phyloP scores from a whole-genome alignment of 2,329 filamentous ascomycete genomes.

The Ascochyta fabae region DNA sequence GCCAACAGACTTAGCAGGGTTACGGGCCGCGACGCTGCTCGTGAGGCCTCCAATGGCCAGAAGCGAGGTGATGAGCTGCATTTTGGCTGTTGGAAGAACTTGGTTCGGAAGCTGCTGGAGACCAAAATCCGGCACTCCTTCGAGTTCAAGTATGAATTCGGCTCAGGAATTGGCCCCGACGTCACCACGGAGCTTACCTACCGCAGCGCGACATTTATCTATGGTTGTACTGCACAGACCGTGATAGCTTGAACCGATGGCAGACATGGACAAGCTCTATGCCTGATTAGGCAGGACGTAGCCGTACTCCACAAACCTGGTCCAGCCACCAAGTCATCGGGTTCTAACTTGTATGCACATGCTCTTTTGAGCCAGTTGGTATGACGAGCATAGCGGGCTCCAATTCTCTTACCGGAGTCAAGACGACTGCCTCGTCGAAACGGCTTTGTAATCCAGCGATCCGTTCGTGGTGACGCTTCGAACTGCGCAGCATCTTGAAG shows the following conservation, averaged over 20 bases:
- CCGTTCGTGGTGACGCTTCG: neutral
- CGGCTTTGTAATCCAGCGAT: neutral
- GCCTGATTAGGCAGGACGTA: constrained; percentile 29
- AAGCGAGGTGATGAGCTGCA: constrained; percentile 42
- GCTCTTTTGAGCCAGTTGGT: neutral
- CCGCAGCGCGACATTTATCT: constrained; percentile 19
- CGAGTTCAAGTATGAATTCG: constrained; percentile 13
- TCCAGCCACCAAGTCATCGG: constrained; percentile 14
- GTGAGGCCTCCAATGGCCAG: constrained; percentile 40
- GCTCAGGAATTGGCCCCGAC: neutral
- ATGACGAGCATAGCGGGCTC: neutral
- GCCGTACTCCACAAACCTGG: constrained; percentile 9
- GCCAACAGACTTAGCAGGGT: constrained; percentile 34
- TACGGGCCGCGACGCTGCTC: constrained; percentile 36
- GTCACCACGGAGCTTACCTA: constrained; percentile 13
- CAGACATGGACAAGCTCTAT: constrained; percentile 14
- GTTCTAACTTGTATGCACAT: neutral
- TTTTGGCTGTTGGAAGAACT: constrained; percentile 16
- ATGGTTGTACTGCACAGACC: constrained; percentile 8
- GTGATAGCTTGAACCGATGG: constrained; percentile 11
- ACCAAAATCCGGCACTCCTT: neutral
- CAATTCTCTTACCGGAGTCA: no score
- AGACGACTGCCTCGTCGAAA: neutral
- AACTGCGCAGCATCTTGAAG: neutral
- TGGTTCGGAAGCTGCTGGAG: constrained; percentile 7